phyloP scores from a whole-genome alignment of 805 yeast genomes.

The Saccharomycopsis synnaedendra region DNA sequence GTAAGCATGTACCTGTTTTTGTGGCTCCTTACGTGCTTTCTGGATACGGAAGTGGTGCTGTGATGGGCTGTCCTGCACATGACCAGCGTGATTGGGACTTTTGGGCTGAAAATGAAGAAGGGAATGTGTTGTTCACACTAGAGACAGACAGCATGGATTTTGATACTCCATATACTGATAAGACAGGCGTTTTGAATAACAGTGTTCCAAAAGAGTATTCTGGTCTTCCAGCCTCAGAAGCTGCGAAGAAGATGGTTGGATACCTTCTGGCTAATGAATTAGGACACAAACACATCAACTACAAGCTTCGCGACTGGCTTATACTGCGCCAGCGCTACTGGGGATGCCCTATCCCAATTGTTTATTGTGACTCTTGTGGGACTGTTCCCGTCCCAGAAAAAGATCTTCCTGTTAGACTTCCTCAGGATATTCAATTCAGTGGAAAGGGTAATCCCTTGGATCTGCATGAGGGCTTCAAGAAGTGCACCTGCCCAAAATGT shows the following conservation, averaged over 20 bases:
- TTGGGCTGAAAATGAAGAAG: slow-evolving; percentile 40
- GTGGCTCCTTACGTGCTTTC: slow-evolving; percentile 87
- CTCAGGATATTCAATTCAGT: slow-evolving; percentile 34
- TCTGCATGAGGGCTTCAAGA: slow-evolving; percentile 52
- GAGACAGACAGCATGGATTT: slow-evolving; percentile 9
- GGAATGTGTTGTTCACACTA: background rate
- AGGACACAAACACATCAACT: slow-evolving; percentile 43
- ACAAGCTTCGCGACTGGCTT: slow-evolving; percentile 82
- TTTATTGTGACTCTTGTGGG: slow-evolving; percentile 82
- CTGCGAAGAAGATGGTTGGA: slow-evolving; percentile 34
- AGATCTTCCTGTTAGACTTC: slow-evolving; percentile 75
- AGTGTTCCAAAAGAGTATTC: slow-evolving; percentile 27
- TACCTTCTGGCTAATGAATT: slow-evolving; percentile 26
- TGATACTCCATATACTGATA: slow-evolving; percentile 26
- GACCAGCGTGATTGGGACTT: slow-evolving; percentile 76
- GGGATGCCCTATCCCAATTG: slow-evolving; percentile 97
- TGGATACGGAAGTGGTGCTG: slow-evolving; percentile 84
- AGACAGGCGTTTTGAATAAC: slow-evolving; percentile 35
- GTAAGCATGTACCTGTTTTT: slow-evolving; percentile 49
- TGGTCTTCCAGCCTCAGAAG: slow-evolving; percentile 42
- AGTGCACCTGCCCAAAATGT: slow-evolving; percentile 77
- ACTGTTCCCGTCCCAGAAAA: slow-evolving; percentile 84
- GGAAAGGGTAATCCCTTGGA: slow-evolving; percentile 61
- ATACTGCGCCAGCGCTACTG: slow-evolving; percentile 91
- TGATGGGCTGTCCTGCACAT: slow-evolving; percentile 97